Evolutionary conservation across 768 basidiomycete genomes (phyloP), one percentile per base, ranked within the genome.

Genomic region (Exsudoporus frostii): DNA sequence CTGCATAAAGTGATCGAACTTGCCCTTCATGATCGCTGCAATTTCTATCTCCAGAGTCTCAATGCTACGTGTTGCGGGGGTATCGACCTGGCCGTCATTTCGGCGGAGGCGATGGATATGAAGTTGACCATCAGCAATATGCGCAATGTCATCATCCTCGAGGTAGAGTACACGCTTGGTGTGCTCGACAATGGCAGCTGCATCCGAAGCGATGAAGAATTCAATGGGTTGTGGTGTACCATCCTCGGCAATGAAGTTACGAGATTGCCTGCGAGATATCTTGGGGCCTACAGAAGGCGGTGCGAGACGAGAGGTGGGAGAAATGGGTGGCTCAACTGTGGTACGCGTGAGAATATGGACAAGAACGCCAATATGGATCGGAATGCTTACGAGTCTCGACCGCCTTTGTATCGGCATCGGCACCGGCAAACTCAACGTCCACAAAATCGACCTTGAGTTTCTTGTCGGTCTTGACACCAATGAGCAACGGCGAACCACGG

Each of bases 21-120:
- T 92, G 68, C 97, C 97, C 81, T 99, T 99, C 97, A 98, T 98
- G 76, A 99, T 98, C 61, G 96, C 97, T n/a, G 96, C 96, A 42
- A 99, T 84, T 74, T 99, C 97, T 59, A 99, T 85, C 74, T 98
- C 97, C 62, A 99, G 85, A 6, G 94, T 97, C 77, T 98, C 97
- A 72, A 99, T 98, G 59, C 84, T 92, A 60, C 97, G 90, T 32
- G 93, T 96, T 7, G 69, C 64, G 30, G 64, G 65, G 24, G 90
- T 67, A 30, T 85, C 84, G 44, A 77, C 70, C 59, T 81, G 81
- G 36, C 81, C 76, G 58, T 92, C 92, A 60, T 90, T 85, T 68
- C 92, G 86, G 60, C 97, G 92, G 54, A 98, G 85, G 62, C 97
- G 93, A 76, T 98, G 96, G 67, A 99, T 98, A 76, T 99, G 95